Evolutionary conservation across 257 asterid genomes (phyloP), one percentile per base, ranked within the genome.

Genomic region (Jasminum sambac): DNA sequence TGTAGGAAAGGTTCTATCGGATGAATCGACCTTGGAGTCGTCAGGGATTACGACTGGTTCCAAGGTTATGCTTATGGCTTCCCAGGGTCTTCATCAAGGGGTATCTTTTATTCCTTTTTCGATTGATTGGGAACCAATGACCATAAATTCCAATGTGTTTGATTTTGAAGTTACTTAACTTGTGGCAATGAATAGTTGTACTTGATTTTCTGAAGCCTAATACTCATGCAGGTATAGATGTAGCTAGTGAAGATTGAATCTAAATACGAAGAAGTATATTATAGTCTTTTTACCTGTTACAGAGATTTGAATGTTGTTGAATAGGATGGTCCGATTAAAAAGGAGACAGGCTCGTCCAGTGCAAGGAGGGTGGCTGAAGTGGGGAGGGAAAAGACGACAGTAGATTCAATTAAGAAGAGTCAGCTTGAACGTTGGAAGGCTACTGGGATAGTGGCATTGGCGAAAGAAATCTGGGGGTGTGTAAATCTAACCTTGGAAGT

Each of bases 61-160:
- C 25, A 91, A 89, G 82, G 68, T 94, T 81, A 94, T 94, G 99
- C 96, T 94, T 73, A 80, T 94, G 86, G 97, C 91, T 46, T 79
- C 97, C n/a, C 90, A 85, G 67, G 97, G 97, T 64, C 78, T 94
- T 70, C 96, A 91, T 69, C 99, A 91, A 88, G 99, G 97, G 89
- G 99, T 91, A 87, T 76, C 59, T 26, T 52, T 26, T 61, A 52
- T 55, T 6, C 16, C 11, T 13, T 55, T 37, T 3, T 16, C 37
- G 30, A 7, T 58, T 16, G 39, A 69, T 44, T 52, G 30, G 30
- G 5, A 10, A 19, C 21, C 12, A 40, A 40, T 6, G 13, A 8
- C 61, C 17, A 17, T 52, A 46, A 13, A 30, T 13, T 64, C 74
- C 40, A 40, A 8, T 37, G 0, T 62, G 4, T 25, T 41, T 50